Percentiles rank a stretch among this genome's conserved stretches.
Evolutionary conservation across 2,329 filamentous ascomycete genomes (phyloP).

Genomic region (Coniosporium tulheliwenetii): DNA sequence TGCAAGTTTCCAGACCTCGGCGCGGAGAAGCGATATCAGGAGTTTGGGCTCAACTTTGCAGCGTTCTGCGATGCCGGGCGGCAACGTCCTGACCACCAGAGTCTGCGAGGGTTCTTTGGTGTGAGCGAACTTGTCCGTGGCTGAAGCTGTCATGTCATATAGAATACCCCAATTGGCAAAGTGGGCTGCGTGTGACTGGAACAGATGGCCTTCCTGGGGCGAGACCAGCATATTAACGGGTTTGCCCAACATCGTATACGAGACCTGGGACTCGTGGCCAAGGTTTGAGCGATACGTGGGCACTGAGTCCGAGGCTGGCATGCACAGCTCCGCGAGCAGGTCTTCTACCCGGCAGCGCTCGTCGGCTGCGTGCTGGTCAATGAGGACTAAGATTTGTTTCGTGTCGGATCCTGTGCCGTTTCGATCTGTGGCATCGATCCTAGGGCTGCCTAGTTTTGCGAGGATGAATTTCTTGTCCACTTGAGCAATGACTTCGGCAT

Average conservation of each 20-base stretch:
- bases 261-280: constrained; percentile 14
- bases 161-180: constrained; percentile 64
- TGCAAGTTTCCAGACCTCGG: constrained; percentile 54
- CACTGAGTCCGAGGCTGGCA: constrained; percentile 6
- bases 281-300: constrained; percentile 14
- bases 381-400: constrained; percentile 44
- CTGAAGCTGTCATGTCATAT: constrained; percentile 33
- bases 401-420: constrained; percentile 1
- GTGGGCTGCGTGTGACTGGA: constrained; percentile 36
- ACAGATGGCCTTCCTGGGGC: constrained; percentile 40
- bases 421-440: neutral
- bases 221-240: constrained; percentile 52
- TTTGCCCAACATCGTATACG: constrained; percentile 23
- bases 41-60: constrained; percentile 58
- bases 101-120: constrained; percentile 4
- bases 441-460: constrained; percentile 33
- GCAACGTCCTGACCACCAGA: constrained; percentile 44
- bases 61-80: constrained; percentile 57
- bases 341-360: constrained; percentile 69
- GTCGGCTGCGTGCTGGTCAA: constrained; percentile 92
- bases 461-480: constrained; percentile 86
- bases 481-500: constrained; percentile 58
- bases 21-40: constrained; percentile 57
- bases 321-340: constrained; percentile 46
- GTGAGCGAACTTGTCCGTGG: neutral